Evolutionary conservation across 208 protist genomes (phyloP), one percentile per base, ranked within the genome.

Genomic region (Trypanosomatidae sp.): DNA sequence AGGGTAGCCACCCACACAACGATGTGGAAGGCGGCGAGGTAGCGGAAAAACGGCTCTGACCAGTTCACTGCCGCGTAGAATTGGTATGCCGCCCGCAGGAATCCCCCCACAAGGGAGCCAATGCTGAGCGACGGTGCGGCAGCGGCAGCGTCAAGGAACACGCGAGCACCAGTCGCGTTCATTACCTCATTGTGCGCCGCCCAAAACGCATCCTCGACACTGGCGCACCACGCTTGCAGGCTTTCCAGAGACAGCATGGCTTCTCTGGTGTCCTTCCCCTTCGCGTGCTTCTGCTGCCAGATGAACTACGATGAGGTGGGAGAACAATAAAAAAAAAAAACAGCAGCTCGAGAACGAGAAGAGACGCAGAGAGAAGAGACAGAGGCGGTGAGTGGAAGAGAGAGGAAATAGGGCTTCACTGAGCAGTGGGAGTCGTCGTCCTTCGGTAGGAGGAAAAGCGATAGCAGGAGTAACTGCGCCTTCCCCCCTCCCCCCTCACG

Each of bases 41-140:
- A 92, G 10, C 25, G 62, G 41, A 96, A 93, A 71, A 94, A 91
- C 0, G 88, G 90, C 71, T 96, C 89, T 0, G 73, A 81, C 88
- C 90, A 96, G 67, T 93, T 81, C 17, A 94, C 82, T 6, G 89
- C 82, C 3, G 47, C 22, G 19, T 85, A 67, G 66, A 93, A 93
- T 0, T 53, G 44, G 22, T 30, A 19, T 1, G 82, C 68, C 17
- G 85, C 71, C 33, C 77, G 64, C 12, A 46, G 17, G 2, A 80
- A 13, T 13, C 43, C 52, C 9, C 43, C 1, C 3, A 36, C 50
- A 22, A 77, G 70, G 10, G 73, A 43, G 7, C 62, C 28, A 0
- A 58, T 13, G 17, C 69, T 50, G 2, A 66, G 17, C 1, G 55
- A 41, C 2, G 71, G 62, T 8, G 62, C 69, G 8, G 19, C 46